These are phyloP conservation scores for Calonectria montana DNA, from an alignment of 2,329 filamentous ascomycete genomes.

Conservation along the genomic window DNA sequence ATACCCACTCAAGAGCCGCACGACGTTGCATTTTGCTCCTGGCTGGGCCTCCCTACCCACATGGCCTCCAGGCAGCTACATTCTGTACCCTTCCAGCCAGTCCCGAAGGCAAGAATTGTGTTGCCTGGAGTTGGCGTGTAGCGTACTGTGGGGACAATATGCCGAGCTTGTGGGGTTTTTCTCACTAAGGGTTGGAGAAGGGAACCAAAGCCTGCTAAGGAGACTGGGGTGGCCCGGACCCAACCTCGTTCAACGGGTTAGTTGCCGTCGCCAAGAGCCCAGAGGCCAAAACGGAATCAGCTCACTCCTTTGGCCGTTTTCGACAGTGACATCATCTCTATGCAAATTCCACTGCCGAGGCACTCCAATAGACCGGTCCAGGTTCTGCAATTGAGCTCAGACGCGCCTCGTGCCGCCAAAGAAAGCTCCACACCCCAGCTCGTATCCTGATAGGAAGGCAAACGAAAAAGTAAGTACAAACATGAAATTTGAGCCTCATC, in stretches of 20 bases:
- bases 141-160: conserved; percentile 14
- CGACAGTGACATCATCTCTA: background rate
- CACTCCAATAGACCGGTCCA: background rate
- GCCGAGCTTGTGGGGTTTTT: conserved; percentile 12
- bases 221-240: background rate
- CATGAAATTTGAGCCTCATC: conserved; percentile 14
- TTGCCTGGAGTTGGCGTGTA: conserved; percentile 25
- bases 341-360: background rate
- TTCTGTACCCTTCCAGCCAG: conserved; percentile 15
- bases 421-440: background rate
- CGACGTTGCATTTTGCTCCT: conserved; percentile 24
- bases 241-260: background rate
- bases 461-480: background rate
- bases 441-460: background rate
- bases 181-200: conserved; percentile 10
- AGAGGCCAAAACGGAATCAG: background rate
- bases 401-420: background rate
- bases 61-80: conserved; percentile 26
- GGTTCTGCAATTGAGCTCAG: background rate
- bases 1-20: conserved; percentile 23
- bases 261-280: background rate
- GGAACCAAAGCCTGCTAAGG: background rate
- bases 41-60: background rate
- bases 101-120: conserved; percentile 21
- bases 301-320: background rate